Evolutionary conservation across 225 moss, liverwort and hornwort genomes (phyloP).

Genomic region (Marchantia polymorpha): DNA sequence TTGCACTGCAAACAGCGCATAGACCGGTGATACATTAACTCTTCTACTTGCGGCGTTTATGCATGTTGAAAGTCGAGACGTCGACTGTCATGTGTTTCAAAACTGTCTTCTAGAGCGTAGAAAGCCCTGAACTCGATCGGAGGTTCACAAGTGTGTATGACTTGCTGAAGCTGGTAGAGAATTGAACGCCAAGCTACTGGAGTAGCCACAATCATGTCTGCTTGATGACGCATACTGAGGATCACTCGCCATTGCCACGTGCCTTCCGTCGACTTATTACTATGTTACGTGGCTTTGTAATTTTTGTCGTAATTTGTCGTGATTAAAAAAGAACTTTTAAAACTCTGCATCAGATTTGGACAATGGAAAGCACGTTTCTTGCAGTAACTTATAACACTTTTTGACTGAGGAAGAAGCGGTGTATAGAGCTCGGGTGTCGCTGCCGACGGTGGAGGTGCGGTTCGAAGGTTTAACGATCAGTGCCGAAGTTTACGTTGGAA

Average conservation of each 20-base stretch:
- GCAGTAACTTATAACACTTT: slow-evolving; percentile 7
- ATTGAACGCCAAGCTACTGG: too few species aligned
- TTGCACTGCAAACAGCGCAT: slow-evolving; percentile 49
- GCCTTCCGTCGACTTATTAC: too few species aligned
- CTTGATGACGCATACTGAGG: too few species aligned
- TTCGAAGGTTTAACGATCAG: slow-evolving; percentile 60
- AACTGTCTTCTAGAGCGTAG: neutral
- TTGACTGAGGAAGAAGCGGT: slow-evolving; percentile 8
- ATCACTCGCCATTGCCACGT: too few species aligned
- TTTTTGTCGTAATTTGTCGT: neutral
- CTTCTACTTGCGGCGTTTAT: neutral
- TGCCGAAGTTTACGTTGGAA: slow-evolving; percentile 68
- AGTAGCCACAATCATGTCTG: too few species aligned
- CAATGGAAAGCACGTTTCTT: slow-evolving; percentile 7
- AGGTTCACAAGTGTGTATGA: neutral
- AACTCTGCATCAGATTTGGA: neutral
- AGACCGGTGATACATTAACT: slow-evolving; percentile 27
- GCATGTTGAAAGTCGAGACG: neutral
- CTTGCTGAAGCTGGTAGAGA: neutral
- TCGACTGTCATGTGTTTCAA: neutral
- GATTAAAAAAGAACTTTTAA: neutral
- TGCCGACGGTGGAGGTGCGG: slow-evolving; percentile 75
- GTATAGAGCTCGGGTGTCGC: slow-evolving; percentile 50
- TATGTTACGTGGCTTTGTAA: neutral
- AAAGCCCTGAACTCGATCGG: neutral